Evolutionary conservation across 768 basidiomycete genomes (phyloP).

Genomic region (Leccinum broughii): DNA sequence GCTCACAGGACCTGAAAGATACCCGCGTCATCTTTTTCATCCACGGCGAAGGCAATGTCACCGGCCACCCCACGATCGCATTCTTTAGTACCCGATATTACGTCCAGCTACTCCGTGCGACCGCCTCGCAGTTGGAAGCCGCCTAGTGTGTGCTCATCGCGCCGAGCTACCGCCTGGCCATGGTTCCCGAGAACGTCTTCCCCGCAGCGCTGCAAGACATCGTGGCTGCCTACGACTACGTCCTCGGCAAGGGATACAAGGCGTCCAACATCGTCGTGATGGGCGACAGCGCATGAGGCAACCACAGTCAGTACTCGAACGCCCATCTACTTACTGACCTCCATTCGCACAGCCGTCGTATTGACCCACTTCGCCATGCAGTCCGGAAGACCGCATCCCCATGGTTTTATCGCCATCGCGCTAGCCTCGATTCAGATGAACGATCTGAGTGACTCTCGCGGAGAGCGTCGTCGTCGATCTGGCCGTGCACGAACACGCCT

Average conservation of each 20-base stretch:
- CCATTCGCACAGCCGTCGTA: conserved; percentile 16
- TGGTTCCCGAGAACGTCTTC: conserved; percentile 20
- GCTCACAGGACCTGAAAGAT: too few species aligned
- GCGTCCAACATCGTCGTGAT: conserved; percentile 17
- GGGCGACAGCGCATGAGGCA: conserved; percentile 30
- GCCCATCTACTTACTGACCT: too few species aligned
- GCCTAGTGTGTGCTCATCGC: conserved; percentile 17
- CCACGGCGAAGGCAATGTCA: conserved; percentile 12
- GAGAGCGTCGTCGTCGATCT: conserved; percentile 1
- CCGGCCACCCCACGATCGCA: conserved; percentile 17
- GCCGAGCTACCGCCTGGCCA: conserved; percentile 28
- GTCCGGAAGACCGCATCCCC: conserved; percentile 48
- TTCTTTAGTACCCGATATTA: conserved; percentile 8
- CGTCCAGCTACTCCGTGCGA: conserved; percentile 9
- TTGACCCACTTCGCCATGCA: conserved; percentile 44
- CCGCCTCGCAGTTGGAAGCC: background rate
- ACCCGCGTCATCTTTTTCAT: too few species aligned
- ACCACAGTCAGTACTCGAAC: conserved; percentile 16
- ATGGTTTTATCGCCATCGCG: conserved; percentile 56
- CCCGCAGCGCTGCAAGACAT: conserved; percentile 24
- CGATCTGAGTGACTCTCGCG: background rate
- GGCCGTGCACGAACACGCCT: background rate
- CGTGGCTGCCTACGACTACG: conserved; percentile 27
- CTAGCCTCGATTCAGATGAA: conserved; percentile 33
- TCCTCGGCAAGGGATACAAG: conserved; percentile 26